phyloP scores from a whole-genome alignment of 2,329 filamentous ascomycete genomes.

The Plenodomus lindquistii region DNA sequence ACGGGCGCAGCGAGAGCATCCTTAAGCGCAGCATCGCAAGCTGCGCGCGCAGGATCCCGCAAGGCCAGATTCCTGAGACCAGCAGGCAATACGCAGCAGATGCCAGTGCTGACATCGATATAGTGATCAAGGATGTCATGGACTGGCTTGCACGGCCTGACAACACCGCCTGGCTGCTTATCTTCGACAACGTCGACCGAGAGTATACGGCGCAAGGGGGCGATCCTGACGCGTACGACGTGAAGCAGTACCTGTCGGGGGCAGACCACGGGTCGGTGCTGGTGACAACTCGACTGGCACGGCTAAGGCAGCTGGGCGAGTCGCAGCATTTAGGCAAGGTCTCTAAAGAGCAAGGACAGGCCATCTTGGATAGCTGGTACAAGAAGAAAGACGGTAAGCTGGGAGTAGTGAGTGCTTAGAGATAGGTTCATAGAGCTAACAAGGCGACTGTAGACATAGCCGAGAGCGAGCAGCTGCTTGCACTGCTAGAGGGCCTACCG shows the following conservation, averaged over 20 bases:
- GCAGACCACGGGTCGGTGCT: conserved; percentile 24
- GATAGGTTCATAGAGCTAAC: conserved; percentile 5
- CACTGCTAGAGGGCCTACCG: conserved; percentile 23
- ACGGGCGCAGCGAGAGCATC: conserved; percentile 19
- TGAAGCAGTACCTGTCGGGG: conserved; percentile 17
- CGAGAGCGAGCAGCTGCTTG: conserved; percentile 11
- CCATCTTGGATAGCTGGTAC: conserved; percentile 22
- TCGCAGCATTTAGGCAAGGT: conserved; percentile 18
- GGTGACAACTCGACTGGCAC: conserved; percentile 19
- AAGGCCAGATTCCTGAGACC: conserved; percentile 15
- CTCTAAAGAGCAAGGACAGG: conserved; percentile 10
- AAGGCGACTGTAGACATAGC: conserved; percentile 9
- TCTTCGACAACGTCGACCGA: conserved; percentile 26
- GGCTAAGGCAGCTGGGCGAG: conserved; percentile 20
- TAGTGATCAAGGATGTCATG: conserved; percentile 22
- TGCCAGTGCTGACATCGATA: conserved; percentile 8
- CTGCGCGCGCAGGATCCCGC: conserved; percentile 19
- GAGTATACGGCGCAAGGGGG: conserved; percentile 7
- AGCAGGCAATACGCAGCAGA: conserved; percentile 15
- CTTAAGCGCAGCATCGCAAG: conserved; percentile 24
- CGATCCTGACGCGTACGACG: conserved; percentile 18
- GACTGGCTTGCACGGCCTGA: conserved; percentile 17
- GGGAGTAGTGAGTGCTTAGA: background rate
- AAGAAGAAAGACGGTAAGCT: conserved; percentile 16
- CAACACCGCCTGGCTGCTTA: conserved; percentile 22